Evolutionary conservation across 2,329 filamentous ascomycete genomes (phyloP), one percentile per base, ranked within the genome.

Genomic region (Macrophomina phaseolina): DNA sequence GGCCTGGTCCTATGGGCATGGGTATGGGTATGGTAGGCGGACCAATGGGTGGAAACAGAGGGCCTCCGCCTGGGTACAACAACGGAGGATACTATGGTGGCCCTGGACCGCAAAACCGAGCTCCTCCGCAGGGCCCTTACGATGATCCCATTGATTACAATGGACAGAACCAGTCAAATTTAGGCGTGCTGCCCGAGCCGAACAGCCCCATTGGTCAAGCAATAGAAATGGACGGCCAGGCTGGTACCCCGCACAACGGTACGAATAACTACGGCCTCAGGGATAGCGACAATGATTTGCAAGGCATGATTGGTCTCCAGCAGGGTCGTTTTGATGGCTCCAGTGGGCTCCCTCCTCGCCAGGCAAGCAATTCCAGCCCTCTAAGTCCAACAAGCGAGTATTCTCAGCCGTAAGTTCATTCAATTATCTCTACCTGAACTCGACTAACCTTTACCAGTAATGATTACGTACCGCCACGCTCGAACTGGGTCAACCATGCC

Each of bases 141-240:
- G 77, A 75, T n/a, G 62, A 67, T 46, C 67, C 71, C 4, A 18
- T 32, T 34, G 46, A 66, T 45, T 78, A 76, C 69, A 72, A 66
- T 72, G 81, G 69, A 67, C 78, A 78, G 56, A 78, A 79, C 8
- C 76, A 81, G 42, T 73, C 78, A 62, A 81, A 82, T 1, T 66
- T 85, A 85, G 70, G 64, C 65, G 4, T 71, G 69, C 64, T 70
- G 71, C 51, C 65, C 65, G 60, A 45, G 38, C 56, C 53, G 40
- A 53, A 65, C 48, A 53, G 30, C 45, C 73, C 78, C 14, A 81
- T 89, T 12, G 89, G 89, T 9, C 89, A 90, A 73, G 88, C 90
- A 2, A 86, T 93, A 64, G 93, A 95, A 76, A 94, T 96, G 91
- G 90, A 94, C 75, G 89, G 90, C 40, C 82, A 84, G 58, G 72